Evolutionary conservation across 768 basidiomycete species (phyloP).

Genomic region (Tricholoma furcatifolium): DNA sequence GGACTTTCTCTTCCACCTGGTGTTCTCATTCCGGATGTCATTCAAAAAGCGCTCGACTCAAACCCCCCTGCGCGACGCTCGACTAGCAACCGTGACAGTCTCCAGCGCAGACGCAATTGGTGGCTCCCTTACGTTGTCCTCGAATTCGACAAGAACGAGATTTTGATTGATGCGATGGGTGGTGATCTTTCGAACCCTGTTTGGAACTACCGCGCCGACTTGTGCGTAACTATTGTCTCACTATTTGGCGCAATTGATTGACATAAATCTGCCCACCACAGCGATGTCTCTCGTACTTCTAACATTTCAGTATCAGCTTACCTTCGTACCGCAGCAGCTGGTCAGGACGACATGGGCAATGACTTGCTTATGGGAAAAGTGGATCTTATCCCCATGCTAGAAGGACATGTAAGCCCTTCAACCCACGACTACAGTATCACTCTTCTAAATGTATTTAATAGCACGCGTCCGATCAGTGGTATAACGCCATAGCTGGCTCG

Average conservation of each 20-base stretch:
- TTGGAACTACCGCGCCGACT: slow-evolving; percentile 96
- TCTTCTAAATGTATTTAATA: slow-evolving; percentile 24
- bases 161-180: slow-evolving; percentile 92
- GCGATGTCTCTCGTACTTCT: slow-evolving; percentile 93
- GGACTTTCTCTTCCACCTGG: slow-evolving; percentile 81
- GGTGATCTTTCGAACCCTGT: slow-evolving; percentile 89
- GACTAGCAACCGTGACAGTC: slow-evolving; percentile 81
- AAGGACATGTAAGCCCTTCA: slow-evolving; percentile 60
- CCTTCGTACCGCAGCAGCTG: slow-evolving; percentile 76
- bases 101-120: slow-evolving; percentile 93
- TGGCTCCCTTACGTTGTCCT: slow-evolving; percentile 97
- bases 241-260: neutral
- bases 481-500: slow-evolving; percentile 74
- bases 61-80: slow-evolving; percentile 52
- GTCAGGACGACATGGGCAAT: slow-evolving; percentile 95
- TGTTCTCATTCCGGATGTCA: slow-evolving; percentile 76
- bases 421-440: slow-evolving; percentile 2
- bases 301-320: slow-evolving; percentile 92
- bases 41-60: slow-evolving; percentile 76
- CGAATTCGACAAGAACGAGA: slow-evolving; percentile 97
- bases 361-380: slow-evolving; percentile 93
- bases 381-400: slow-evolving; percentile 82
- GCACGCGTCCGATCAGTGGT: slow-evolving; percentile 92
- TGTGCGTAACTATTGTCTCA: slow-evolving; percentile 54
- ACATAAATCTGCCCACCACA: slow-evolving; percentile 27